Percentiles rank a stretch among this genome's conserved stretches.
phyloP scores from a whole-genome alignment of 2,329 filamentous ascomycete species.

The Penicillium sp. region DNA sequence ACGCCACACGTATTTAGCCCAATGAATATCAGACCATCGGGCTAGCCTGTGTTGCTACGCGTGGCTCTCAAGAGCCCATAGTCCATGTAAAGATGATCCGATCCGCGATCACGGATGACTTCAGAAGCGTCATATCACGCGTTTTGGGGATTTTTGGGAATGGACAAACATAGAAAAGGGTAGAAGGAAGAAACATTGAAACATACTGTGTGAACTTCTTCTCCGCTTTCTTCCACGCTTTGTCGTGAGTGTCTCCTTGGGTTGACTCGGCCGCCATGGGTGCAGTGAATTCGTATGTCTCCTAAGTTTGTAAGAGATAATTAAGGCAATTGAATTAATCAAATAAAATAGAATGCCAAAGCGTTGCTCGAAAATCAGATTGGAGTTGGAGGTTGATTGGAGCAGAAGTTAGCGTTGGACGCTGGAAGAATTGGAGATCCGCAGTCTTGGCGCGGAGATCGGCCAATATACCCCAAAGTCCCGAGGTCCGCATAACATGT shows the following conservation, averaged over 20 bases:
- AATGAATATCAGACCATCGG: background rate
- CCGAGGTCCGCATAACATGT: background rate
- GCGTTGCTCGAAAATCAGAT: background rate
- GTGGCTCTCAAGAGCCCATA: background rate
- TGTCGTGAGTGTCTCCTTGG: constrained; percentile 31
- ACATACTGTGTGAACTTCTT: constrained; percentile 63
- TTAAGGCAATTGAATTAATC: too few species aligned
- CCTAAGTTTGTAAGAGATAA: background rate
- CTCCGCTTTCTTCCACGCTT: constrained; percentile 57
- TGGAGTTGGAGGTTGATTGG: constrained; percentile 22
- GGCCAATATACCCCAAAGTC: constrained; percentile 43
- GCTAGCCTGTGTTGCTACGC: background rate
- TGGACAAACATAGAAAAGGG: background rate
- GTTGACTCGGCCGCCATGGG: constrained; percentile 24
- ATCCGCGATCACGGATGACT: background rate
- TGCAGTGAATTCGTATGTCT: background rate
- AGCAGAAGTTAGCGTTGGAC: constrained; percentile 16
- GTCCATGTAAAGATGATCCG: background rate
- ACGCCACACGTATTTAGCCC: background rate
- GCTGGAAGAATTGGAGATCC: constrained; percentile 24
- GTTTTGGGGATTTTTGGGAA: background rate
- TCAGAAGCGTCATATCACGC: background rate
- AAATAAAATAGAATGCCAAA: background rate
- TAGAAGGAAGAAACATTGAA: background rate
- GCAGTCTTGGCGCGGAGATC: constrained; percentile 29